Evolutionary conservation across 208 protist species (phyloP).

Genomic region (Herpetomonas tarakana): DNA sequence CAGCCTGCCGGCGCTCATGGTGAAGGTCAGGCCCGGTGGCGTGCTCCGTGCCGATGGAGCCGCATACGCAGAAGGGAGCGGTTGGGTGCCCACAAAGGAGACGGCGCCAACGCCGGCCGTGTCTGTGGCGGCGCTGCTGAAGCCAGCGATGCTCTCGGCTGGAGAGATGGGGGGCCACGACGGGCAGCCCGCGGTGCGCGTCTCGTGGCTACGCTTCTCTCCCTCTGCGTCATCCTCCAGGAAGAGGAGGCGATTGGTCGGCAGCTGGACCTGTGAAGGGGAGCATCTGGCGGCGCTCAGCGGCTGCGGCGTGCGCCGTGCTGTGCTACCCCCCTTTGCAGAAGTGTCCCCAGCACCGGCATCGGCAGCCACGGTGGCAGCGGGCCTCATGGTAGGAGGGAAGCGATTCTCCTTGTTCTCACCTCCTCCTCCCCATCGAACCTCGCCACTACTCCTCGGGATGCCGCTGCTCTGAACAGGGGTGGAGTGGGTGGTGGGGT

Average conservation of each 20-base stretch:
- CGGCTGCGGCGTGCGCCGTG: too few relatives aligned
- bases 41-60: too few relatives aligned
- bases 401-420: background rate
- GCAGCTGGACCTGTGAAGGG: background rate
- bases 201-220: too few relatives aligned
- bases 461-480: background rate
- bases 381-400: background rate
- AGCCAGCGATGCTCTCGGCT: too few relatives aligned
- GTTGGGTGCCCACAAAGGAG: background rate
- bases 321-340: background rate
- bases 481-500: slow-evolving; percentile 12
- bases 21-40: slow-evolving; percentile 11
- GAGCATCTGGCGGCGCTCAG: too few relatives aligned
- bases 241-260: background rate
- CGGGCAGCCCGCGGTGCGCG: too few relatives aligned
- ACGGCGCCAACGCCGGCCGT: too few relatives aligned
- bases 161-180: too few relatives aligned
- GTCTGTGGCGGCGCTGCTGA: too few relatives aligned
- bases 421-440: background rate
- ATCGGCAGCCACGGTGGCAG: background rate
- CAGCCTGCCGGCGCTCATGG: slow-evolving; percentile 15
- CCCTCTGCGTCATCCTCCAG: background rate
- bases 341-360: background rate
- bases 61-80: background rate
- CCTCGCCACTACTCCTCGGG: background rate